Conservation (phyloP, 352 stramenopile genomes). For the Pythium coloratum region DNA sequence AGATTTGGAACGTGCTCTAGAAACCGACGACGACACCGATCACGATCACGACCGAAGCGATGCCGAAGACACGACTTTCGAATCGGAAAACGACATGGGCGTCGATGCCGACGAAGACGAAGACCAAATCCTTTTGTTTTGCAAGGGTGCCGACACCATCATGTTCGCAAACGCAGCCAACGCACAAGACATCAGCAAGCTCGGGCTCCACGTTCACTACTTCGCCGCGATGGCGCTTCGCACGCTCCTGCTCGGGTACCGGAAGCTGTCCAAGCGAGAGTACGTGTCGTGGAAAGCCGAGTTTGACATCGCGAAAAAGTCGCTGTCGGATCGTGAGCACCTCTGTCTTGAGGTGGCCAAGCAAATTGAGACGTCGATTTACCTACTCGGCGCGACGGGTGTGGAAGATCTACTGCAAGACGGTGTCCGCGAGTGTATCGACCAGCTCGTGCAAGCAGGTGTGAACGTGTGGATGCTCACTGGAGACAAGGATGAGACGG, state of each 20-base stretch:
- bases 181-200: conserved; percentile 70
- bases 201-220: conserved; percentile 81
- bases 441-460: conserved; percentile 92
- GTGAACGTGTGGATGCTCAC: conserved; percentile 99
- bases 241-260: conserved; percentile 83
- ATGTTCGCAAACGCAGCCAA: conserved; percentile 84
- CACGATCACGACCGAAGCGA: not conserved
- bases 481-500: conserved; percentile 99
- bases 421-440: conserved; percentile 95
- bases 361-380: conserved; percentile 80
- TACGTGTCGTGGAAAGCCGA: conserved; percentile 73
- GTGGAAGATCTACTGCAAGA: conserved; percentile 98
- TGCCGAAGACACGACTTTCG: conserved; percentile 4
- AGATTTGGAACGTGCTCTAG: conserved; percentile 35
- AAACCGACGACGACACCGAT: conserved; percentile 7
- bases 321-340: conserved; percentile 59
- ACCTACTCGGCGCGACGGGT: conserved; percentile 93
- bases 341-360: conserved; percentile 68
- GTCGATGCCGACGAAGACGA: conserved; percentile 30
- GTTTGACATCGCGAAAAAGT: conserved; percentile 71
- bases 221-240: conserved; percentile 88
- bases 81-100: conserved; percentile 26
- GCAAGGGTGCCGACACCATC: conserved; percentile 87
- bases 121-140: conserved; percentile 76
- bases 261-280: conserved; percentile 55